Conservation (phyloP, 2,329 filamentous ascomycete genomes). For the Paecilomyces fulvus region DNA sequence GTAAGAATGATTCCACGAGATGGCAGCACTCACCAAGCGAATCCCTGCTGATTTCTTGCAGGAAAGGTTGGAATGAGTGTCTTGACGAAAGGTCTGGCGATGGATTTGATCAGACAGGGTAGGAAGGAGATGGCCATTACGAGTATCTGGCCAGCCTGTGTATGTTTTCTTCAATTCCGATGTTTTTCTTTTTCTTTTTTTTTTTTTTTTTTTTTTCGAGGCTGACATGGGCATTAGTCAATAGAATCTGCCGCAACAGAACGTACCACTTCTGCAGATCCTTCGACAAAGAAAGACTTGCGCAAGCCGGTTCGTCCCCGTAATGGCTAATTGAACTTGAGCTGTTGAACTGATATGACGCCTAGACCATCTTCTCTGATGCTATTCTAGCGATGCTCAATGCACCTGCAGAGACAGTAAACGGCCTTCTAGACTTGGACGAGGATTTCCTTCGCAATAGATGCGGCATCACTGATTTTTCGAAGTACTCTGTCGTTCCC, state of each 20-base stretch:
- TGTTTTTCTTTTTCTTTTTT: constrained; percentile 2
- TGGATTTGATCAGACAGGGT: constrained; percentile 66
- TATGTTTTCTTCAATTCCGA: constrained; percentile 32
- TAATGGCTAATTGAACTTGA: neutral
- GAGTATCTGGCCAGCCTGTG: constrained; percentile 72
- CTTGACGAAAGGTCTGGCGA: constrained; percentile 68
- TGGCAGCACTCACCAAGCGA: neutral
- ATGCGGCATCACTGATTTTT: constrained; percentile 60
- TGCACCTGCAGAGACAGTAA: constrained; percentile 53
- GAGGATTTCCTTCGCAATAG: constrained; percentile 69
- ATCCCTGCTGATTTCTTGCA: constrained; percentile 5
- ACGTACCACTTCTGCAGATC: constrained; percentile 38
- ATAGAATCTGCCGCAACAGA: constrained; percentile 70
- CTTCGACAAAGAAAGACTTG: constrained; percentile 49
- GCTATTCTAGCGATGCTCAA: constrained; percentile 65
- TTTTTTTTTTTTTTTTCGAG: constrained; percentile 1
- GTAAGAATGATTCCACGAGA: constrained; percentile 14
- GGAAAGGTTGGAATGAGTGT: constrained; percentile 77
- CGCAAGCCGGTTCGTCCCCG: constrained; percentile 46
- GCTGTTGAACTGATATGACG: neutral
- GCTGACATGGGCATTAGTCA: constrained; percentile 32
- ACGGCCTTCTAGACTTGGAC: constrained; percentile 64
- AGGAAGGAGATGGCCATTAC: constrained; percentile 64
- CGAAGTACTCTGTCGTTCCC: constrained; percentile 60
- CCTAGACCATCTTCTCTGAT: constrained; percentile 63